These are phyloP conservation scores for Fusarium sp. DNA, from an alignment of 2,329 filamentous ascomycete species.

Conservation along the genomic window DNA sequence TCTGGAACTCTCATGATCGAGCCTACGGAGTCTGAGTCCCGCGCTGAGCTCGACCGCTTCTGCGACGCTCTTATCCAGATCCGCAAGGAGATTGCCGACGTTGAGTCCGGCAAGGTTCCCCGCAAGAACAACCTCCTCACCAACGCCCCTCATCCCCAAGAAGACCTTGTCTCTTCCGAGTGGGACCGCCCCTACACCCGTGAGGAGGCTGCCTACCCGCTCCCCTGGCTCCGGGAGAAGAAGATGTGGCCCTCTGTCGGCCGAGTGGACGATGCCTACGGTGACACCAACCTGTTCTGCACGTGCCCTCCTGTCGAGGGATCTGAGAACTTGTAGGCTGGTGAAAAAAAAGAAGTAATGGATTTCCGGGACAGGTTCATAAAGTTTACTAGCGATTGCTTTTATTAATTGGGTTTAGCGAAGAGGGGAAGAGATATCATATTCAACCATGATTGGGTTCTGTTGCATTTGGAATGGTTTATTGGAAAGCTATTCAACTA, in stretches of 20 bases:
- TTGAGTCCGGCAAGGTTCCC: constrained; percentile 84
- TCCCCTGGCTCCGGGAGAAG: constrained; percentile 87
- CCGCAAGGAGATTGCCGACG: constrained; percentile 81
- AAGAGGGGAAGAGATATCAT: constrained; percentile 33
- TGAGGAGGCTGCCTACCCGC: constrained; percentile 87
- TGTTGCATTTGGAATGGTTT: constrained; percentile 35
- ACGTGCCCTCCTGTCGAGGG: constrained; percentile 88
- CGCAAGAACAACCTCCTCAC: constrained; percentile 86
- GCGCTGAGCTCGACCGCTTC: constrained; percentile 93
- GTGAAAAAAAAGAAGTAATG: constrained; percentile 25
- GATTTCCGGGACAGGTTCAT: constrained; percentile 21
- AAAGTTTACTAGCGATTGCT: constrained; percentile 25
- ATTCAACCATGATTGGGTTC: constrained; percentile 43
- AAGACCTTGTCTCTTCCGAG: constrained; percentile 75
- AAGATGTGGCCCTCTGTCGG: constrained; percentile 97
- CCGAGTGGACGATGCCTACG: constrained; percentile 89
- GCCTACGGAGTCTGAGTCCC: constrained; percentile 92
- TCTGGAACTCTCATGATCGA: constrained; percentile 98
- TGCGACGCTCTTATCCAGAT: constrained; percentile 90
- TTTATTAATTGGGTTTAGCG: constrained; percentile 19
- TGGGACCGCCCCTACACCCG: constrained; percentile 88
- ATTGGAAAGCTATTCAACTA: constrained; percentile 39
- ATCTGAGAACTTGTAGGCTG: constrained; percentile 50
- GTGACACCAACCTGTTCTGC: constrained; percentile 94
- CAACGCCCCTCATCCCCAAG: constrained; percentile 87